A percentile compares a stretch with the other conserved stretches of the same genome.
Evolutionary conservation across 192 early-diverging fungal species (phyloP).

Genomic region (Radiomyces spectabilis): DNA sequence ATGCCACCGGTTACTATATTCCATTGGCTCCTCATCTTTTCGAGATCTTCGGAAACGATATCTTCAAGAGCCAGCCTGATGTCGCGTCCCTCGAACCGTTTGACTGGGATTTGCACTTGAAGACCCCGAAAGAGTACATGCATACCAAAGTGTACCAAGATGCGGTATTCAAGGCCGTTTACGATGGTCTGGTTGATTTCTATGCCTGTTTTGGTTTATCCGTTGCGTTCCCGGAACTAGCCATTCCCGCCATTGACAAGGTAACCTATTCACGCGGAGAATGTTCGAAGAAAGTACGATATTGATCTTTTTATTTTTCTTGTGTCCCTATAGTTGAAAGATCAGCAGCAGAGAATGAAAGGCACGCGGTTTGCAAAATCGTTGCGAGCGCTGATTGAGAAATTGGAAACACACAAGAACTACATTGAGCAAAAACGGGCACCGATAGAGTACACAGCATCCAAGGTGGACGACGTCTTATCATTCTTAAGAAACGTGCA

Average conservation of each 20-base stretch:
- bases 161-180: slow-evolving; percentile 67
- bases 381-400: slow-evolving; percentile 73
- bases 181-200: slow-evolving; percentile 67
- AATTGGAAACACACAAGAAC: slow-evolving; percentile 74
- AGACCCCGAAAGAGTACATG: slow-evolving; percentile 76
- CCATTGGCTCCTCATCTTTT: slow-evolving; percentile 79
- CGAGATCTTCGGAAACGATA: slow-evolving; percentile 68
- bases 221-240: slow-evolving; percentile 93
- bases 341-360: slow-evolving; percentile 67
- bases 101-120: slow-evolving; percentile 68
- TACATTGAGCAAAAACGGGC: slow-evolving; percentile 72
- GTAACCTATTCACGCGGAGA: slow-evolving; percentile 10
- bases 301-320: background rate
- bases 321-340: slow-evolving; percentile 41
- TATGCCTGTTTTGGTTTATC: slow-evolving; percentile 69
- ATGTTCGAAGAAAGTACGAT: background rate
- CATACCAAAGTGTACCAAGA: slow-evolving; percentile 76
- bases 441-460: slow-evolving; percentile 55
- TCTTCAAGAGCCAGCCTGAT: slow-evolving; percentile 58
- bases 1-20: slow-evolving; percentile 73
- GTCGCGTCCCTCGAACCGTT: slow-evolving; percentile 75
- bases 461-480: slow-evolving; percentile 35
- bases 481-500: slow-evolving; percentile 19
- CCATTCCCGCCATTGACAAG: slow-evolving; percentile 76
- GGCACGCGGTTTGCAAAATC: slow-evolving; percentile 73